phyloP scores from a whole-genome alignment of 2,329 filamentous ascomycete genomes.

The Thielaviopsis ethacetica region DNA sequence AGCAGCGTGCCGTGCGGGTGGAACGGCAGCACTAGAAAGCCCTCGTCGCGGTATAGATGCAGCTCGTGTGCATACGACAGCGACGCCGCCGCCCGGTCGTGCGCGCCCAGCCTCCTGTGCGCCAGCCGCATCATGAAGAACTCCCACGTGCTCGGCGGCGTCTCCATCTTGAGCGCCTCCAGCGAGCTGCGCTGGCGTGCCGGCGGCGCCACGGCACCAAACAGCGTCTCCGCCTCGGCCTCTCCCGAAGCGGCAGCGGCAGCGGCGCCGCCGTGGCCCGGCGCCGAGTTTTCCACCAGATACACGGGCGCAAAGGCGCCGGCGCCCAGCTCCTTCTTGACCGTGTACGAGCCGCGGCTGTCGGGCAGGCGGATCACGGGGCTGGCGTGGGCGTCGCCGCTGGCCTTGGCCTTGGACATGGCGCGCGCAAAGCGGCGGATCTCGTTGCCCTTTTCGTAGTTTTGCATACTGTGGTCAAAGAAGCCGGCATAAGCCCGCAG shows the following conservation, averaged over 20 bases:
- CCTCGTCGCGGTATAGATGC: conserved; percentile 81
- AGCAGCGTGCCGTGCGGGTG: conserved; percentile 81
- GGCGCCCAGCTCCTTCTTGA: conserved; percentile 75
- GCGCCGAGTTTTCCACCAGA: conserved; percentile 58
- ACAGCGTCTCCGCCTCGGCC: conserved; percentile 28
- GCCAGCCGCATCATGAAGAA: conserved; percentile 87
- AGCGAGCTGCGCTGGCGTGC: conserved; percentile 39
- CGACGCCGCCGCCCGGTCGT: conserved; percentile 56
- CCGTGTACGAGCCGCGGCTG: conserved; percentile 49
- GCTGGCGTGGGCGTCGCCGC: conserved; percentile 43
- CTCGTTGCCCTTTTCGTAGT: conserved; percentile 51
- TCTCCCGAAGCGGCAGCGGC: too few species aligned
- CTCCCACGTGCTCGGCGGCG: conserved; percentile 79
- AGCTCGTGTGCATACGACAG: conserved; percentile 76
- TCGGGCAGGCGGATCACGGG: conserved; percentile 53
- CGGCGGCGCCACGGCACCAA: conserved; percentile 43
- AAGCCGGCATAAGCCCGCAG: conserved; percentile 65
- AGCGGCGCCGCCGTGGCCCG: conserved; percentile 24
- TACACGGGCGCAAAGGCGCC: conserved; percentile 95
- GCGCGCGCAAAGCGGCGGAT: conserved; percentile 71
- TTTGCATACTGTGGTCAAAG: conserved; percentile 50
- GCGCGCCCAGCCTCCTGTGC: conserved; percentile 56
- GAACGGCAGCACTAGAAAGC: conserved; percentile 76
- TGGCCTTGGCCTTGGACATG: conserved; percentile 38
- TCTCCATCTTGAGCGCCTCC: conserved; percentile 90